phyloP scores from a whole-genome alignment of 164 flowering plant genomes.

The Annona squamosa region DNA sequence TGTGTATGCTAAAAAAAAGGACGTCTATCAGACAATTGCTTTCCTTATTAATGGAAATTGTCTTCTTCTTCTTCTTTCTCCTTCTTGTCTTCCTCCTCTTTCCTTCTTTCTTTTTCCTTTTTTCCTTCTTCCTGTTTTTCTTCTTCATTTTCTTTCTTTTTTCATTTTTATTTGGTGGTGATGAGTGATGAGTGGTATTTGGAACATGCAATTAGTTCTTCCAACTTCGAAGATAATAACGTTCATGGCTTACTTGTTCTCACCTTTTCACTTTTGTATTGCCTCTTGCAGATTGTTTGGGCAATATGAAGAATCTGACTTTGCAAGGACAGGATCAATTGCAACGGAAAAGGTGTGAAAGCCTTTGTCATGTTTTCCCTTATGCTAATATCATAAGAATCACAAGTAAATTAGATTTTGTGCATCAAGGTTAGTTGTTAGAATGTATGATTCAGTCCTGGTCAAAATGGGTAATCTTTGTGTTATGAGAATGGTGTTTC shows the following conservation, averaged over 20 bases:
- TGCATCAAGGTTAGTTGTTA: neutral
- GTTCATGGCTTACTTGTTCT: neutral
- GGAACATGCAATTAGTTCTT: too few relatives aligned
- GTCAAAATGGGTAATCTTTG: neutral
- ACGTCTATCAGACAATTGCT: too few relatives aligned
- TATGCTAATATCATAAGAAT: neutral
- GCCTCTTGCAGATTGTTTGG: slow-evolving; percentile 53
- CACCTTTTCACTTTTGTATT: neutral
- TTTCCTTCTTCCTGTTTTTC: too few relatives aligned
- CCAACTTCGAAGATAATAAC: neutral
- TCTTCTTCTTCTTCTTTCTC: too few relatives aligned
- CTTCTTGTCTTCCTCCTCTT: too few relatives aligned
- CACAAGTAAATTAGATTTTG: neutral
- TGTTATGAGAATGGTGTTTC: neutral
- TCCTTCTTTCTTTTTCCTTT: too few relatives aligned
- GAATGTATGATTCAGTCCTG: neutral
- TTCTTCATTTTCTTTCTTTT: too few relatives aligned
- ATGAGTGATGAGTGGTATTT: too few relatives aligned
- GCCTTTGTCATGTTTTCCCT: neutral
- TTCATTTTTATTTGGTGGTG: too few relatives aligned
- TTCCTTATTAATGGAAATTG: too few relatives aligned
- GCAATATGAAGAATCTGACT: slow-evolving; percentile 68
- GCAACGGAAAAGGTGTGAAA: slow-evolving; percentile 61
- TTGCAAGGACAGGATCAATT: slow-evolving; percentile 78
- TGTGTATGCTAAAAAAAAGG: too few relatives aligned